phyloP scores from a whole-genome alignment of 257 asterid genomes.

The Verbascum thapsus region DNA sequence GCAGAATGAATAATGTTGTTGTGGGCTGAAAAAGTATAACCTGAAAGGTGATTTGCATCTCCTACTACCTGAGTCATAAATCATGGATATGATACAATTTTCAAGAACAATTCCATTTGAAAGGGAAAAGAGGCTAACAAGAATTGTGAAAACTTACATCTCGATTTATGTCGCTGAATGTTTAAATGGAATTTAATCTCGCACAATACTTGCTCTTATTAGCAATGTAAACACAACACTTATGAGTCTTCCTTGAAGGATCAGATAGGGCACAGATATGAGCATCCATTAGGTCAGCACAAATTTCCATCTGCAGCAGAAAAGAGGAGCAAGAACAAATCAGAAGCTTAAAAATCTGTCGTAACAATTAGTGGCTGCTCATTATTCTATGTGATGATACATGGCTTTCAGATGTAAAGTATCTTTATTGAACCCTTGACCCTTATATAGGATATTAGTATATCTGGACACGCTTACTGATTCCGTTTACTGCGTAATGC shows the following conservation, averaged over 20 bases:
- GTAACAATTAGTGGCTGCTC: neutral
- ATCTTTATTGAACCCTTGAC: conserved; percentile 19
- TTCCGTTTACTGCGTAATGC: too few relatives aligned
- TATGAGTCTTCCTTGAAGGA: conserved; percentile 66
- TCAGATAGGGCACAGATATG: conserved; percentile 89
- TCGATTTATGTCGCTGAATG: conserved; percentile 85
- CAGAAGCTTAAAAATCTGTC: conserved; percentile 15
- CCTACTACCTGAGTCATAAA: conserved; percentile 68
- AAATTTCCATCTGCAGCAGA: conserved; percentile 81
- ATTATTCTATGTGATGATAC: conserved; percentile 15
- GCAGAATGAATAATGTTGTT: conserved; percentile 86
- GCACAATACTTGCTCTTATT: conserved; percentile 89
- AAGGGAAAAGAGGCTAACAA: conserved; percentile 18
- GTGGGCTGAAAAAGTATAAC: conserved; percentile 79
- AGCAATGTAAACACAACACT: conserved; percentile 91
- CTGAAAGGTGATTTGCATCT: conserved; percentile 87
- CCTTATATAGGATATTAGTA: neutral
- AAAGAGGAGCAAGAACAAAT: conserved; percentile 20
- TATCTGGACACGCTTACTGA: too few relatives aligned
- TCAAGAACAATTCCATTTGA: neutral
- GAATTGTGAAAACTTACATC: conserved; percentile 61
- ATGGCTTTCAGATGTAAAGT: neutral
- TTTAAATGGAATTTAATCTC: conserved; percentile 80
- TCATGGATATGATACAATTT: conserved; percentile 12
- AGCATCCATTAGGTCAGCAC: conserved; percentile 96